Evolutionary conservation across 2,329 filamentous ascomycete species (phyloP), one percentile per base, ranked within the genome.

Genomic region (Pseudopyrenochaeta lycopersici): DNA sequence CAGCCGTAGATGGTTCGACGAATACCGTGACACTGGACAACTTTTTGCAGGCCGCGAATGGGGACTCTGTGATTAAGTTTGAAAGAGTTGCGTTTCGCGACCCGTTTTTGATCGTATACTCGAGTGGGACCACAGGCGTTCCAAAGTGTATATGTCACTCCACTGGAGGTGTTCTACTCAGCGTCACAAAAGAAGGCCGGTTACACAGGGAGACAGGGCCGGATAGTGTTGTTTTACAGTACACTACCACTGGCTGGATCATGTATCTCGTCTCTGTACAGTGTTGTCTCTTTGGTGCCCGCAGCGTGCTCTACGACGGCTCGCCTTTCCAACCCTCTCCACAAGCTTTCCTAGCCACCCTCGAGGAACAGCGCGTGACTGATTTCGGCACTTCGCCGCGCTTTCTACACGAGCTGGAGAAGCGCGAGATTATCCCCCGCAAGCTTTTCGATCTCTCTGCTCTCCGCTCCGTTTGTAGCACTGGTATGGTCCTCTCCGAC

Each of bases 141-240:
- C 92, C 92, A 11, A 96, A 96, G 69, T 92, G 90, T 54, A 95
- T 96, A 58, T 90, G 94, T 2, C 92, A 96, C 72, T 88, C 86
- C 1, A 83, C 86, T 1, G 90, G 90, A 3, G 88, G 88, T 0
- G 77, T 85, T 1, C 73, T 90, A 27, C 58, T 91, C 58, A 90
- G 75, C 43, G 68, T 71, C 1, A 74, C 73, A 35, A 88, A 93
- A 68, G 91, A 96, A 71, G 79, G 77, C 1, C 74, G 70, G 18
- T 67, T 88, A 18, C 84, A 88, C 60, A 72, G 78, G 6, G 77
- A 83, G 43, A 63, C 81, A 36, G 72, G 72, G 0, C 69, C 80
- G 0, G 70, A 78, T 1, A 80, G 72, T 14, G 78, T 81, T 0
- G 69, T 76, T 7, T 60, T 88, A 30, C 86, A 88, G 66, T 88